phyloP scores from a whole-genome alignment of 1,284 basidiomycete genomes.

The Peniophora sp. region DNA sequence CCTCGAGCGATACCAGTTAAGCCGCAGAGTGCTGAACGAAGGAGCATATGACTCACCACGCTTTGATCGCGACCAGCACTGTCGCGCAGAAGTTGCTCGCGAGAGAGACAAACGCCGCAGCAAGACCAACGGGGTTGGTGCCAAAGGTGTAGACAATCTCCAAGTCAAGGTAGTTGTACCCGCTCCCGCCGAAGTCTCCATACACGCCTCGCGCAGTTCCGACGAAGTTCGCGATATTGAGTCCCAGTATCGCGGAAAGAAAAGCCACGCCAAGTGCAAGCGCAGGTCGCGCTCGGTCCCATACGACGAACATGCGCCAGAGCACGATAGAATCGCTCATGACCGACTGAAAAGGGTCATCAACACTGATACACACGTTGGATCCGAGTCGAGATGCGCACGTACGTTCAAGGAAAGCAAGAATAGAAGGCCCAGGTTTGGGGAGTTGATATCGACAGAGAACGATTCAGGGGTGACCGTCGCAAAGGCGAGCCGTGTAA shows the following conservation, averaged over 20 bases:
- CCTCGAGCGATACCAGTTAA: not conserved
- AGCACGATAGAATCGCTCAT: not conserved
- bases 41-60: not conserved
- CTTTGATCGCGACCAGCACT: not conserved
- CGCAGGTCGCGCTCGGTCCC: not conserved
- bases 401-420: too few relatives aligned
- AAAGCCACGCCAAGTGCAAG: not conserved
- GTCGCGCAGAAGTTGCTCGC: not conserved
- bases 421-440: too few relatives aligned
- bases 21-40: not conserved
- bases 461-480: too few relatives aligned
- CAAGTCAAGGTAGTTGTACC: not conserved
- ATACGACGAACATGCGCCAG: not conserved
- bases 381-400: too few relatives aligned
- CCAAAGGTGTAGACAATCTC: not conserved
- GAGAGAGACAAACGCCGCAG: not conserved
- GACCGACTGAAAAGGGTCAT: not conserved
- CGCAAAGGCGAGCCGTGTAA: too few relatives aligned
- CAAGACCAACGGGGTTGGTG: not conserved
- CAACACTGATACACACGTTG: too few relatives aligned
- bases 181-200: not conserved
- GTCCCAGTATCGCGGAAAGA: not conserved
- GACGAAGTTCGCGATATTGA: not conserved
- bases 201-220: not conserved
- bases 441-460: too few relatives aligned